Conservation (phyloP, 2,329 filamentous ascomycete genomes). For the Apiospora hydei region DNA sequence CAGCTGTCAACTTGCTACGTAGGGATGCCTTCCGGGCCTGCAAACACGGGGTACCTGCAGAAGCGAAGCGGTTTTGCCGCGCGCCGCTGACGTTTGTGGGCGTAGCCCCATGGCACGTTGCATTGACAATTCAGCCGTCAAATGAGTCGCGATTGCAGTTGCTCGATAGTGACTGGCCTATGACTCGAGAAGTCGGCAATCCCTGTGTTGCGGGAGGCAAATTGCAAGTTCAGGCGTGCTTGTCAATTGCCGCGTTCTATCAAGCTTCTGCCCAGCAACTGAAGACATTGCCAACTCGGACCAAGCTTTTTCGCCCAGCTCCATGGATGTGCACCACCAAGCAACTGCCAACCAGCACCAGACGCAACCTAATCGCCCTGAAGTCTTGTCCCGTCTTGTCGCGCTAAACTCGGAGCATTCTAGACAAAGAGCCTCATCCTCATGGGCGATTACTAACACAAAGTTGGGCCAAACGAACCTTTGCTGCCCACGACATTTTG, state of each 20-base stretch:
- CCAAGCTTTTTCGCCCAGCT: constrained; percentile 19
- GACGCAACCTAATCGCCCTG: background rate
- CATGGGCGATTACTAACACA: background rate
- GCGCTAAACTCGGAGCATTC: constrained; percentile 9
- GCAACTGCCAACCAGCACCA: background rate
- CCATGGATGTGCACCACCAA: background rate
- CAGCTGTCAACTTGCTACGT: background rate
- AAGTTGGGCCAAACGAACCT: background rate
- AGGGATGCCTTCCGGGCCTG: background rate
- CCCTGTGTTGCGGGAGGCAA: background rate
- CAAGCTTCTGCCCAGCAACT: constrained; percentile 18
- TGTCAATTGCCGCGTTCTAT: background rate
- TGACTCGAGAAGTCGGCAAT: background rate
- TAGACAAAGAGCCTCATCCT: constrained; percentile 9
- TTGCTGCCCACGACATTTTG: background rate
- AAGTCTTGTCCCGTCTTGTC: constrained; percentile 24
- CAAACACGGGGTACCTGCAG: constrained; percentile 18
- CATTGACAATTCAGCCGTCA: background rate
- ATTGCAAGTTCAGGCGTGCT: background rate
- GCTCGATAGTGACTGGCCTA: constrained; percentile 7
- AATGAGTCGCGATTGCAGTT: constrained; percentile 15
- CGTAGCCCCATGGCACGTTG: constrained; percentile 12
- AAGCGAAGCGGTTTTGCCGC: constrained; percentile 16
- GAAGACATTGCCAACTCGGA: constrained; percentile 6
- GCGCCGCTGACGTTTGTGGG: constrained; percentile 13